phyloP scores from a whole-genome alignment of 164 flowering plant species.

The Platanus orientalis region DNA sequence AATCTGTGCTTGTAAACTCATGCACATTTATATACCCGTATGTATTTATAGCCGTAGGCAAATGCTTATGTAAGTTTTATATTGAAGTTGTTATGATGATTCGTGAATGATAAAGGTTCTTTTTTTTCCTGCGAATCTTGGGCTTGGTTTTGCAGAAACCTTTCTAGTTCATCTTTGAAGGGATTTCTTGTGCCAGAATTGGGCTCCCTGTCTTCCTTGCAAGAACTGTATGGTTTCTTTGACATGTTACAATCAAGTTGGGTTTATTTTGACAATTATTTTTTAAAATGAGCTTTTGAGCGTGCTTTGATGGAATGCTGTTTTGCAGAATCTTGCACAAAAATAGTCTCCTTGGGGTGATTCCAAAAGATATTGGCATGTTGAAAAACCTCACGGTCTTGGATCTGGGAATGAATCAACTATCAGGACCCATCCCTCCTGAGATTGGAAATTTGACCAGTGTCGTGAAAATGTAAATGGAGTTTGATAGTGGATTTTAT shows the following conservation, averaged over 20 bases:
- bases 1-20: too few species aligned
- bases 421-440: constrained; percentile 78
- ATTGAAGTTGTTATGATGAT: background rate
- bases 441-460: constrained; percentile 62
- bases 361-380: constrained; percentile 72
- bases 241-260: background rate
- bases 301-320: background rate
- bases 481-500: constrained; percentile 1
- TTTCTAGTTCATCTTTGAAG: constrained; percentile 16
- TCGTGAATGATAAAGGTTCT: too few species aligned
- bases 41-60: background rate
- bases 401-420: constrained; percentile 77
- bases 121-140: too few species aligned
- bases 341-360: constrained; percentile 65
- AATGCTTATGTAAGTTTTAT: background rate
- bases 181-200: constrained; percentile 86
- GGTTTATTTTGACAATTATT: background rate
- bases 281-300: background rate
- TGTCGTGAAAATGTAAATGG: constrained; percentile 50
- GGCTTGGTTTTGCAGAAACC: constrained; percentile 15
- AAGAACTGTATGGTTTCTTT: constrained; percentile 60
- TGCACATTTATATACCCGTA: too few species aligned
- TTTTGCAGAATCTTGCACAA: constrained; percentile 57
- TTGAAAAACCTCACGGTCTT: constrained; percentile 59
- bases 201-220: constrained; percentile 52